Base-by-base conservation (phyloP, 345 rosid species). In the Euclidium syriacum region DNA sequence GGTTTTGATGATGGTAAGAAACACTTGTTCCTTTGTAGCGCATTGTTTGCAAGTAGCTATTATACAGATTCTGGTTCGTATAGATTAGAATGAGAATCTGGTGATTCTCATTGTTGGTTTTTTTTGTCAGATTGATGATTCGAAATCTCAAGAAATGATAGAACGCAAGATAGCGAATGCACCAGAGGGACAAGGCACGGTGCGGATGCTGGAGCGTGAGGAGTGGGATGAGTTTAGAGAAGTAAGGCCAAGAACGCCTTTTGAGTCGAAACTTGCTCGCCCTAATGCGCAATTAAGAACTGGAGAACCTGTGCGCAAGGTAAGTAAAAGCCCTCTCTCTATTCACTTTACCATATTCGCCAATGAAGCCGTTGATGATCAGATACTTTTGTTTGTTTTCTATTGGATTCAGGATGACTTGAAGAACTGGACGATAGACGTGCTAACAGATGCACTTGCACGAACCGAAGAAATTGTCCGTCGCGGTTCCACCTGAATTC, bases 161-260 rank as follows among this genome's bases (percentile, higher is more conserved):
- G 95, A 87, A 64, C 78, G 77, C 52, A 83, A 77, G 69, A 87
- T 85, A 64, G 73, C 77, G 75, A 70, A 84, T 50, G 82, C 87
- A 63, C 95, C 89, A 54, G 68, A 75, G 40, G 88, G 78, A 51
- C 83, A 76, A 81, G 95, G 95, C 64, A 75, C 82, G 0, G 71
- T 83, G 39, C 75, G 87, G 84, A 81, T 80, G 95, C 81, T 87
- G 34, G 67, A 58, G 49, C 87, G 75, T 16, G 85, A 87, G 46
- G 95, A 87, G 63, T 87, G 95, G 91, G 87, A 79, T 22, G 75
- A 75, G 39, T 36, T 85, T 47, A 75, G 83, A 24, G 89, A 85
- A 70, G 80, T 81, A 65, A 83, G 95, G 77, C 89, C 95, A 15
- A 77, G 87, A 77, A 85, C 91, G 65, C 91, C 89, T 29, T 85